Base-by-base conservation (phyloP, 441 rosid genomes). In the Erodium chrysanthum region DNA sequence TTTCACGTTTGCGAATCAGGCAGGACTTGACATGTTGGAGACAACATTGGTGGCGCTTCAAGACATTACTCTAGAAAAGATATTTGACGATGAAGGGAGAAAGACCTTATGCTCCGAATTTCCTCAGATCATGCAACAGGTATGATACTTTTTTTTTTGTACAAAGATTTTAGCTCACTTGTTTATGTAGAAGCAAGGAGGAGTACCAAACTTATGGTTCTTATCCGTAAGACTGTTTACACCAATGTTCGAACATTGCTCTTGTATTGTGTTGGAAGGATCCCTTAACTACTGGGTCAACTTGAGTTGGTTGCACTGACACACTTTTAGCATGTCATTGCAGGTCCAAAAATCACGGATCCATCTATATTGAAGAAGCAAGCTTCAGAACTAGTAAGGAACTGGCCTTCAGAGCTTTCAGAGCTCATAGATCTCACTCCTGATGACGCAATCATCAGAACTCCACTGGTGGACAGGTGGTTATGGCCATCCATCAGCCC, bases 1-100 rank as follows among this genome's bases (percentile, higher is more conserved):
- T 62, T 88, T 92, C 83, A 85, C 83, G 73, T 92, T 92, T 37
- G 96, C 96, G 7, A 92, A 92, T 76, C 97, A 92, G 74, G 98
- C 94, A 0, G 98, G 98, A 42, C 85, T 92, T 8, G 97, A 92
- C 20, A 50, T 50, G 58, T 79, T 88, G 18, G 93, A 88, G 81
- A 88, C 93, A 67, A 85, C 93, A 25, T 25, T 25, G 29, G 29
- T 25, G 1, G 29, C 29, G 29, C 29, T 25, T 25, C 29, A 25
- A 25, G 78, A 50, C 21, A 50, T 50, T n/a, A 18, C 58, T 5
- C 20, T 50, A 21, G 58, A 50, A 17, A 50, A 50, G 58, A 50
- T 50, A 50, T 50, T 50, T 50, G 58, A 50, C 20, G 58, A 50
- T 50, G 17, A 50, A n/a, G 58, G 58, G 58, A 7, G 58, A 9